Percentiles rank a stretch among this genome's conserved stretches.
Evolutionary conservation across 768 basidiomycete species (phyloP).

Genomic region (Leucosporidium creatinivorum): DNA sequence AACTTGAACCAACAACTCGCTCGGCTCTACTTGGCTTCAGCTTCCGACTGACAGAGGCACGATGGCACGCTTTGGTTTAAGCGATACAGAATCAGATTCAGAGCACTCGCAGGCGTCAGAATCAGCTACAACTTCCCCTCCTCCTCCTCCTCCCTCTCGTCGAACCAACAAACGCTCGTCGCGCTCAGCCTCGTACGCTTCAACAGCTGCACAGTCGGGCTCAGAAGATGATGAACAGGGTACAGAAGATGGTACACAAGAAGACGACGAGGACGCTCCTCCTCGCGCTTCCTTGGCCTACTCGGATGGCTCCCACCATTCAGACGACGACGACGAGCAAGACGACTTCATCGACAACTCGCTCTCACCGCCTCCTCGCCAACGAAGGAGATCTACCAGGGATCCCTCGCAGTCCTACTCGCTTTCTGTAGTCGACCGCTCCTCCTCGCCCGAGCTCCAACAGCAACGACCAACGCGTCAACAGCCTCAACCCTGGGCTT

Average conservation of each 20-base stretch:
- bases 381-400: no score
- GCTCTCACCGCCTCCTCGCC: no score
- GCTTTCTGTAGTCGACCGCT: no score
- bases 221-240: background rate
- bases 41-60: no score
- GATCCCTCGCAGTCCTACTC: no score
- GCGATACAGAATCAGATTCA: constrained; percentile 1
- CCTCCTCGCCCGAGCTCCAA: no score
- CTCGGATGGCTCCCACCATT: background rate
- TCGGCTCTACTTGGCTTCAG: background rate
- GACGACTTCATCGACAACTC: no score
- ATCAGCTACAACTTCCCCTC: background rate
- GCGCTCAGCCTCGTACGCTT: background rate
- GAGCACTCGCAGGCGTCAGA: background rate
- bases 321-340: background rate
- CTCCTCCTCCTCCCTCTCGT: background rate
- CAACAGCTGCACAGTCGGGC: background rate
- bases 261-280: background rate
- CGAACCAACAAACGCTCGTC: background rate
- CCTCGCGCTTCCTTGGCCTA: background rate
- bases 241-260: background rate
- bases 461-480: no score
- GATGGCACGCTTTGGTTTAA: background rate
- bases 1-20: background rate
- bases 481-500: constrained; percentile 56